Evolutionary conservation across 805 yeast genomes (phyloP).

Genomic region (Wickerhamomyces bovis): DNA sequence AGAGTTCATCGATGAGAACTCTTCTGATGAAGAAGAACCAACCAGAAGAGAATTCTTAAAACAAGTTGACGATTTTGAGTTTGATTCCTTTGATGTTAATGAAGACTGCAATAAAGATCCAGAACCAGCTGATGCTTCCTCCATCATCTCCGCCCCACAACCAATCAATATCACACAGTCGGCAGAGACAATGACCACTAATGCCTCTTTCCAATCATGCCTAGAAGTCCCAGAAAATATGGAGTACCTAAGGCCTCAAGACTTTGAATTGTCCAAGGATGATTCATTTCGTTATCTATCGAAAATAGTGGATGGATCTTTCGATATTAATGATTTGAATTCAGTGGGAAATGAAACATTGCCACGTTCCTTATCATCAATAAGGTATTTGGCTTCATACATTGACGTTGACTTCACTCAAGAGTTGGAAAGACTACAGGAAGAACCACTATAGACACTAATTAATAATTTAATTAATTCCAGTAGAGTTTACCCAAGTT

Average conservation of each 20-base stretch:
- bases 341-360: slow-evolving; percentile 13
- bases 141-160: not conserved
- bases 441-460: not conserved
- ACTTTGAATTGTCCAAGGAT: slow-evolving; percentile 21
- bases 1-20: not conserved
- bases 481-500: too few species aligned
- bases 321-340: slow-evolving; percentile 5
- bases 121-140: not conserved
- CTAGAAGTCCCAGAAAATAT: not conserved
- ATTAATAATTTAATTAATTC: too few species aligned
- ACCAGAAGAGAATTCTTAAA: not conserved
- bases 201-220: not conserved
- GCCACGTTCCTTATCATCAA: slow-evolving; percentile 29
- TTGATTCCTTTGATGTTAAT: slow-evolving; percentile 3
- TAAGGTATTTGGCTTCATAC: slow-evolving; percentile 29
- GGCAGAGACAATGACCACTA: not conserved
- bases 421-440: not conserved
- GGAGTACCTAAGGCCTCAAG: not conserved
- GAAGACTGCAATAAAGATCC: not conserved
- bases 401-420: slow-evolving; percentile 23
- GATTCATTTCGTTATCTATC: slow-evolving; percentile 42
- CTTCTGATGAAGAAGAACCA: not conserved
- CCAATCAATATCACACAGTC: not conserved
- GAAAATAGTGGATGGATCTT: slow-evolving; percentile 25
- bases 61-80: slow-evolving; percentile 1